Evolutionary conservation across 306 rosid genomes (phyloP), one percentile per base, ranked within the genome.

Genomic region (Potentilla sterilis): DNA sequence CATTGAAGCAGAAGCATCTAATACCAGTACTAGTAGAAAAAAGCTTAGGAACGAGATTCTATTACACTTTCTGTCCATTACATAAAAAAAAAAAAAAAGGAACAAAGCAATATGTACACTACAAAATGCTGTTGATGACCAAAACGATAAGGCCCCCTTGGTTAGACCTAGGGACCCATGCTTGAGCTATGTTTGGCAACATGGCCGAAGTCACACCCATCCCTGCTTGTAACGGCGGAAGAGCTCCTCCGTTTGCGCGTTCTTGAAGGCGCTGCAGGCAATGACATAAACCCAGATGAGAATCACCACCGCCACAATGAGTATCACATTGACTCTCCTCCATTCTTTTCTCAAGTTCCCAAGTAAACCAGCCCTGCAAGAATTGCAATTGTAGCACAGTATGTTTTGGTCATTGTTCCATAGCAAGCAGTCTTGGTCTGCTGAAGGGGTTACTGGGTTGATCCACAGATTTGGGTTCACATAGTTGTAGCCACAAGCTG

Each of bases 201-300:
- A 74, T 42, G 7, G 46, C 21, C 12, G 22, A 28, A 24, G 48
- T 86, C 76, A 93, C 78, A 82, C 85, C 97, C 93, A 89, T 46
- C 97, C 97, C 82, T 73, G 91, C 72, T 95, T 92, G 90, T 92
- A 89, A 57, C 88, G 93, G 55, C 75, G 74, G 85, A 95, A 94
- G 58, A 94, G 95, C 67, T 92, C 87, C 78, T 92, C 96, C 0
- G 97, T 95, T 69, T 88, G 92, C 40, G 97, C 97, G 48, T 95
- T 95, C 89, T 82, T 95, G 84, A 87, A 92, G 82, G 99, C 99
- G 66, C 97, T 87, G 47, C 93, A 95, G 64, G 93, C 99, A 49
- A 95, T 83, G 76, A 92, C 76, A 79, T 95, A 95, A 79, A 95
- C 96, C 78, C 87, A 90, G 9, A 90, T 88, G 54, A 95, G 88